phyloP scores from a whole-genome alignment of 768 basidiomycete species.

The Pleurotus citrinopileatus region DNA sequence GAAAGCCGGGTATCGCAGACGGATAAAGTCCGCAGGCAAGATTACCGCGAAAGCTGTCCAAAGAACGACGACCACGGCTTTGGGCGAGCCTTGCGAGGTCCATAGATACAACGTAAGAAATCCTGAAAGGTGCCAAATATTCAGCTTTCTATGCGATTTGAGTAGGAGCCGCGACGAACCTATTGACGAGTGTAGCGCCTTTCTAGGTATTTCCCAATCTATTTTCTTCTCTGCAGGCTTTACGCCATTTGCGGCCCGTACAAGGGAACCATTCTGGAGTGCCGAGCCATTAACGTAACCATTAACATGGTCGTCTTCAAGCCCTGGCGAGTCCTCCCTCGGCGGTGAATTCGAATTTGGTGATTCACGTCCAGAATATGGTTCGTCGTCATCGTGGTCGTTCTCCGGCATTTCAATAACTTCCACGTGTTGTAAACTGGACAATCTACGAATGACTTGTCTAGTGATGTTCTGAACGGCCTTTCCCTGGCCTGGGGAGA shows the following conservation, averaged over 20 bases:
- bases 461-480: slow-evolving; percentile 45
- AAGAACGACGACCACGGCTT: slow-evolving; percentile 58
- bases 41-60: slow-evolving; percentile 66
- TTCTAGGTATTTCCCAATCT: slow-evolving; percentile 91
- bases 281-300: slow-evolving; percentile 26
- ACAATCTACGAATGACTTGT: slow-evolving; percentile 46
- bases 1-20: slow-evolving; percentile 63
- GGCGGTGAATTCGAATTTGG: not conserved
- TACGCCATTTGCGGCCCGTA: slow-evolving; percentile 4
- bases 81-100: slow-evolving; percentile 55
- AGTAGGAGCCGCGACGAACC: slow-evolving; percentile 48
- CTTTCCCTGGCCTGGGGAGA: slow-evolving; percentile 33
- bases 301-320: slow-evolving; percentile 16
- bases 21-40: slow-evolving; percentile 70
- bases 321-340: slow-evolving; percentile 12
- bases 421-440: slow-evolving; percentile 33
- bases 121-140: slow-evolving; percentile 22
- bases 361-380: slow-evolving; percentile 13
- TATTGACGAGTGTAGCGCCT: slow-evolving; percentile 84
- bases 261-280: slow-evolving; percentile 12
- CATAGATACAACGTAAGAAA: slow-evolving; percentile 43
- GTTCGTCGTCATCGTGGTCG: slow-evolving; percentile 24
- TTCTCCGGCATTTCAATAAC: slow-evolving; percentile 29
- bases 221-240: slow-evolving; percentile 34
- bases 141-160: slow-evolving; percentile 1